A percentile compares a stretch with the other conserved stretches of the same genome.
Conservation (phyloP, 2,329 filamentous ascomycete species). For the Claviceps spartinae region DNA sequence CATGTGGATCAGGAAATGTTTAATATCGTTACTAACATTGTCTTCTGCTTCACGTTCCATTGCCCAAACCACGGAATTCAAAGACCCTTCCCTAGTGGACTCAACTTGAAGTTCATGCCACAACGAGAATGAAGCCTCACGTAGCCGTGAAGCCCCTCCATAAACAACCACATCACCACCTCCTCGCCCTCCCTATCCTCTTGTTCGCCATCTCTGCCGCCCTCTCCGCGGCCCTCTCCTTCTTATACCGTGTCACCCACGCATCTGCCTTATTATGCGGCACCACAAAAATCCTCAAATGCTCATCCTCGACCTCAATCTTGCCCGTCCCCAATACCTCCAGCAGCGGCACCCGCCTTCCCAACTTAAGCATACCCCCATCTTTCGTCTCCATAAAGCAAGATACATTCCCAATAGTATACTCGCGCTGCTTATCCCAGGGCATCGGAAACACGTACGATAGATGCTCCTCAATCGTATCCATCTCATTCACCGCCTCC, state of each 20-base stretch:
- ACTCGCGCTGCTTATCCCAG: constrained; percentile 64
- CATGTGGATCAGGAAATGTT: no score
- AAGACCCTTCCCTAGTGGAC: no score
- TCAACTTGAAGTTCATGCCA: no score
- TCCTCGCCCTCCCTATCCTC: neutral
- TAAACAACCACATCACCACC: neutral
- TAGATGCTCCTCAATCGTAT: constrained; percentile 64
- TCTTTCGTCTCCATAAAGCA: constrained; percentile 76
- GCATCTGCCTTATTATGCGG: constrained; percentile 52
- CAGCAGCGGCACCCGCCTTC: constrained; percentile 66
- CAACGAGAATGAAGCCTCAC: no score
- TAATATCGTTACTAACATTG: no score
- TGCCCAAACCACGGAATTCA: no score
- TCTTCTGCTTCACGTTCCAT: no score
- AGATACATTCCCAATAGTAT: constrained; percentile 54
- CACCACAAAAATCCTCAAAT: constrained; percentile 72
- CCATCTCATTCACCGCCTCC: constrained; percentile 69
- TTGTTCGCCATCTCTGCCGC: constrained; percentile 28
- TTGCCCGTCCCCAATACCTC: constrained; percentile 64
- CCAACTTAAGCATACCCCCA: constrained; percentile 77
- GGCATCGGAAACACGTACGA: constrained; percentile 76
- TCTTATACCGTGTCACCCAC: constrained; percentile 61
- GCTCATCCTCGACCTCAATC: constrained; percentile 75
- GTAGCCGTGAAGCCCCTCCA: no score
- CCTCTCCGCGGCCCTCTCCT: constrained; percentile 54